These are phyloP conservation scores for Ophiostoma piceae DNA, from an alignment of 2,329 filamentous ascomycete species.

Conservation along the genomic window DNA sequence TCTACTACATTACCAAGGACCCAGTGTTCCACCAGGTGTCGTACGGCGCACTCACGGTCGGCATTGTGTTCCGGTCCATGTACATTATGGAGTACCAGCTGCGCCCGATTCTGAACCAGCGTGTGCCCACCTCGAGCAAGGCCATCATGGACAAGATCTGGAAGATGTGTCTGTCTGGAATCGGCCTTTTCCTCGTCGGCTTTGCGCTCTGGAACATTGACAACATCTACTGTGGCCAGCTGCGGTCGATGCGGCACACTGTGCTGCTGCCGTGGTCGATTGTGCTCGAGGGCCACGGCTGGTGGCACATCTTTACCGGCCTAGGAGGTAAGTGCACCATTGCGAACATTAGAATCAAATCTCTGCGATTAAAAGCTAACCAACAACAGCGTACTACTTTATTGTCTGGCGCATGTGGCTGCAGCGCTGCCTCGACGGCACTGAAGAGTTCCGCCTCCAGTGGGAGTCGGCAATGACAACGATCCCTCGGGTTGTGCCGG, in stretches of 20 bases:
- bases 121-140: slow-evolving; percentile 47
- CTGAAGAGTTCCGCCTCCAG: slow-evolving; percentile 61
- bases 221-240: slow-evolving; percentile 64
- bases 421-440: slow-evolving; percentile 66
- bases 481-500: slow-evolving; percentile 44
- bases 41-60: slow-evolving; percentile 65
- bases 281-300: slow-evolving; percentile 54
- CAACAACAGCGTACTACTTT: slow-evolving; percentile 63
- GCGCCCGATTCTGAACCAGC: slow-evolving; percentile 43
- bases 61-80: slow-evolving; percentile 67
- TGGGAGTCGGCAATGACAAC: slow-evolving; percentile 61
- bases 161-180: slow-evolving; percentile 62
- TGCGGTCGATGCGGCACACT: slow-evolving; percentile 60
- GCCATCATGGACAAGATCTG: slow-evolving; percentile 60
- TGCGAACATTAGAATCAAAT: too few species aligned
- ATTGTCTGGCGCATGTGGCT: slow-evolving; percentile 82
- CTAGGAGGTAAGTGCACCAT: slow-evolving; percentile 50
- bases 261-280: slow-evolving; percentile 76
- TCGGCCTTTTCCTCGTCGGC: slow-evolving; percentile 66
- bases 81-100: slow-evolving; percentile 61
- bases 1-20: slow-evolving; percentile 75
- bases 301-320: slow-evolving; percentile 74
- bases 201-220: slow-evolving; percentile 76
- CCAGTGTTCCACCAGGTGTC: slow-evolving; percentile 77
- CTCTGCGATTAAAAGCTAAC: not conserved